A percentile compares a stretch with the other conserved stretches of the same genome.
These are phyloP conservation scores for Aureobasidium sp. DNA, from an alignment of 2,329 filamentous ascomycete genomes.

Conservation along the genomic window DNA sequence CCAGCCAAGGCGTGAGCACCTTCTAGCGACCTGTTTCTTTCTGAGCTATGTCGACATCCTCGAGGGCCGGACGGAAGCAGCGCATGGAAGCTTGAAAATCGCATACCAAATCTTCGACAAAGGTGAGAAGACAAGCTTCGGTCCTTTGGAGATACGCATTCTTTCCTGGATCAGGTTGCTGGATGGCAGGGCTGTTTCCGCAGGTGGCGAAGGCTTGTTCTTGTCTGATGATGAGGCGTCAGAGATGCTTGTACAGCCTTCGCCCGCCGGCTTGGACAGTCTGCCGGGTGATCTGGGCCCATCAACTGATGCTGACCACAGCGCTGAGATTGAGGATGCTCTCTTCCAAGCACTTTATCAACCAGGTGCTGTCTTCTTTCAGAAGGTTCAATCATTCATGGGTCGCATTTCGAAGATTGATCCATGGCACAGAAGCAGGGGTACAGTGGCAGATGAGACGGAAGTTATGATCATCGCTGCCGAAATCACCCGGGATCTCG, in stretches of 20 bases:
- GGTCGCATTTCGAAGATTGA: conserved; percentile 50
- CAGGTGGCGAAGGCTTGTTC: conserved; percentile 48
- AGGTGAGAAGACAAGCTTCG: neutral
- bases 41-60: conserved; percentile 44
- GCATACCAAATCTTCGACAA: conserved; percentile 40
- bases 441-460: conserved; percentile 50
- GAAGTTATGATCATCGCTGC: conserved; percentile 49
- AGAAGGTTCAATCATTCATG: conserved; percentile 51
- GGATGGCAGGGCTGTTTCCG: conserved; percentile 47
- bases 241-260: conserved; percentile 39
- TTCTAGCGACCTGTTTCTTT: conserved; percentile 46
- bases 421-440: conserved; percentile 47
- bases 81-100: conserved; percentile 42
- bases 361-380: conserved; percentile 49
- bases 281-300: neutral
- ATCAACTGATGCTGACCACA: conserved; percentile 16
- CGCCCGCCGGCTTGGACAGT: conserved; percentile 27
- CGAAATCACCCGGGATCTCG: conserved; percentile 42
- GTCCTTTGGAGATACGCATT: conserved; percentile 37
- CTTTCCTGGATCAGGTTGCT: conserved; percentile 49
- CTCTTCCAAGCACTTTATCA: conserved; percentile 48
- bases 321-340: conserved; percentile 38
- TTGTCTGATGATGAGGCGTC: conserved; percentile 36
- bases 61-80: conserved; percentile 32
- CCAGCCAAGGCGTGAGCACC: conserved; percentile 23